Percentiles rank a stretch among this genome's conserved stretches.
phyloP scores from a whole-genome alignment of 306 rosid genomes.

The Fagus crenata region DNA sequence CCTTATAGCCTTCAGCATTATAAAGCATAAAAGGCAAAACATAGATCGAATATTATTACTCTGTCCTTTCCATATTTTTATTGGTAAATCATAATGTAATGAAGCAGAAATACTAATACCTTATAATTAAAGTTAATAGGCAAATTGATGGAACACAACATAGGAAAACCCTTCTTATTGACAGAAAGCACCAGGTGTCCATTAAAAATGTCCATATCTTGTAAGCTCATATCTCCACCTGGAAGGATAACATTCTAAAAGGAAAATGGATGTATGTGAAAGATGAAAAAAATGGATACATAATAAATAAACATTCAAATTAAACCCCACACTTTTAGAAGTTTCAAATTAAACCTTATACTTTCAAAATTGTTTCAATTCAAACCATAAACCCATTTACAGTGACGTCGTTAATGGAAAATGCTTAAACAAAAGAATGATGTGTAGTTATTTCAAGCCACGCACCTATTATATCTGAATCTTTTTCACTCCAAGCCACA shows the following conservation, averaged over 20 bases:
- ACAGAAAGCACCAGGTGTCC: slow-evolving; percentile 83
- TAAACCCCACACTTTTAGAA: neutral
- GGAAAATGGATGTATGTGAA: slow-evolving; percentile 24
- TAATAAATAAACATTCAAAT: slow-evolving; percentile 1
- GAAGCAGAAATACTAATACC: slow-evolving; percentile 46
- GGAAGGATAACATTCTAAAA: slow-evolving; percentile 72
- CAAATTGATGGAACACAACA: slow-evolving; percentile 68
- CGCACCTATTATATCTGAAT: no score
- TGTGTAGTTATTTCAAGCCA: no score
- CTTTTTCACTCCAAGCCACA: no score
- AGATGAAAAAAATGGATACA: slow-evolving; percentile 25
- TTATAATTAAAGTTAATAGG: slow-evolving; percentile 53
- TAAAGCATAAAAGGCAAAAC: slow-evolving; percentile 10
- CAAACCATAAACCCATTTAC: no score
- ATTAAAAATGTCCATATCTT: slow-evolving; percentile 83
- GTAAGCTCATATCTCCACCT: slow-evolving; percentile 51
- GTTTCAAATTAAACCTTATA: no score
- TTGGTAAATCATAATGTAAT: neutral
- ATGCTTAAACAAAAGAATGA: no score
- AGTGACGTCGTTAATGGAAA: no score
- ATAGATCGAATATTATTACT: neutral
- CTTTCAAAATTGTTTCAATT: no score
- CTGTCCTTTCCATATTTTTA: neutral
- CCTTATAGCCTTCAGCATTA: neutral
- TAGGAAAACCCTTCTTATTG: slow-evolving; percentile 61